Evolutionary conservation across 495 filamentous ascomycete species (phyloP).

Genomic region (Aspergillus olivimuriae): DNA sequence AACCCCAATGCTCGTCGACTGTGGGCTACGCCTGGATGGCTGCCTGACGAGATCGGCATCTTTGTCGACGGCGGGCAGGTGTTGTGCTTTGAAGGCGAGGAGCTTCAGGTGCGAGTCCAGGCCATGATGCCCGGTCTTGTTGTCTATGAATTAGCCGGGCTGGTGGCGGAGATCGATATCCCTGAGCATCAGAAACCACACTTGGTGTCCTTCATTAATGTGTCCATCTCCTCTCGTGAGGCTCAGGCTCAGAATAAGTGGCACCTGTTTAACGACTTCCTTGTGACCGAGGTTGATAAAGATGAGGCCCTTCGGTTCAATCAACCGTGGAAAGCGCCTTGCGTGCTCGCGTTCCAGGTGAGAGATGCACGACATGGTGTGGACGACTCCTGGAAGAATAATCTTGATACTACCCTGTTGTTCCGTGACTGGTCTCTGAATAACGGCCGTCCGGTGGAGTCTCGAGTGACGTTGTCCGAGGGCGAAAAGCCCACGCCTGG

Average conservation of each 20-base stretch:
- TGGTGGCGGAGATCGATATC: conserved; percentile 83
- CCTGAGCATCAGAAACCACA: conserved; percentile 79
- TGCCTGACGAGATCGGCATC: conserved; percentile 88
- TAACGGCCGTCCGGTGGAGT: conserved; percentile 33
- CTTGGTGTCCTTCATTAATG: conserved; percentile 85
- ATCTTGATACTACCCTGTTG: conserved; percentile 73
- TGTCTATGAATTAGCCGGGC: conserved; percentile 86
- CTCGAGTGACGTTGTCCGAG: conserved; percentile 53
- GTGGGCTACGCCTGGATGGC: conserved; percentile 83
- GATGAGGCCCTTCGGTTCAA: conserved; percentile 87
- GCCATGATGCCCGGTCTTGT: conserved; percentile 61
- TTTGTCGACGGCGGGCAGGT: conserved; percentile 75
- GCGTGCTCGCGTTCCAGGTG: conserved; percentile 76
- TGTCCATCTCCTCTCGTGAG: conserved; percentile 61
- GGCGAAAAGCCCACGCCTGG: conserved; percentile 62
- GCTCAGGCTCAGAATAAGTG: conserved; percentile 57
- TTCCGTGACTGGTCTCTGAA: conserved; percentile 66
- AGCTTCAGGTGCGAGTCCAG: conserved; percentile 49
- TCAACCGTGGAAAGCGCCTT: conserved; percentile 83
- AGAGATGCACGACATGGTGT: conserved; percentile 67
- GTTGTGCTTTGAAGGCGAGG: conserved; percentile 85
- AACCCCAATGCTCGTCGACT: conserved; percentile 65
- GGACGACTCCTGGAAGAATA: conserved; percentile 79
- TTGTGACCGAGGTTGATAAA: conserved; percentile 69
- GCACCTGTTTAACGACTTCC: conserved; percentile 97